Base-by-base conservation (phyloP, 345 rosid genomes). In the Cardamine resedifolia region DNA sequence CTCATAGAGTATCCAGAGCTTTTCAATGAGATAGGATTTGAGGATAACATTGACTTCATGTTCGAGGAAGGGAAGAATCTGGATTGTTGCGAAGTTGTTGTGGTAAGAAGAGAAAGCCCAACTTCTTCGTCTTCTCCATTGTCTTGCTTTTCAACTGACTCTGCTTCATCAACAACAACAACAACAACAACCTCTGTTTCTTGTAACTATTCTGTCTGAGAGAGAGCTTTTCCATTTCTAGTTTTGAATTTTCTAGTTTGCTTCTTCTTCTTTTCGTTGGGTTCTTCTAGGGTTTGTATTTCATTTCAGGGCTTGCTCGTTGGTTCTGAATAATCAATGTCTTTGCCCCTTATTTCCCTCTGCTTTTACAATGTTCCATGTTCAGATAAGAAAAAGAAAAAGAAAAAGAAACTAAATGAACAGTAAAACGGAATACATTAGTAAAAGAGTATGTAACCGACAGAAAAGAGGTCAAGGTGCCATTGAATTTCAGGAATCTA, bases 11-110 rank as follows among this genome's bases (percentile, higher is more conserved):
- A 88, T 45, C 88, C 92, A 5, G 87, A 87, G 81, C 68, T 87
- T 71, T 82, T 88, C 31, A 78, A 82, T 0, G 81, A 80, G 74
- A 52, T 66, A 23, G 96, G 92, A 8, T 91, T 94, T 7, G 96
- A 84, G 66, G 96, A 94, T 10, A 79, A 89, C 81, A 88, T 94
- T 41, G 97, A 91, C 81, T 69, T 79, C 58, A 77, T 91, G 39
- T 94, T 94, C 33, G 96, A 82, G 11, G 82, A 73, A 68, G 77
- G 48, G 26, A 62, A 64, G 41, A 36, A 60, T 18, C 50, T 73
- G 15, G 82, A 81, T 50, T 75, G 78, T 49, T 64, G 76, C 31
- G 68, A 70, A 7, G 80, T 56, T 70, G 61, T 62, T 39, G 77
- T 61, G 52, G 76, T 31, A 21, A 81, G 62, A 55, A 85, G 74